Evolutionary conservation across 164 flowering plant genomes (phyloP), one percentile per base, ranked within the genome.

Genomic region (Chimonanthus praecox): DNA sequence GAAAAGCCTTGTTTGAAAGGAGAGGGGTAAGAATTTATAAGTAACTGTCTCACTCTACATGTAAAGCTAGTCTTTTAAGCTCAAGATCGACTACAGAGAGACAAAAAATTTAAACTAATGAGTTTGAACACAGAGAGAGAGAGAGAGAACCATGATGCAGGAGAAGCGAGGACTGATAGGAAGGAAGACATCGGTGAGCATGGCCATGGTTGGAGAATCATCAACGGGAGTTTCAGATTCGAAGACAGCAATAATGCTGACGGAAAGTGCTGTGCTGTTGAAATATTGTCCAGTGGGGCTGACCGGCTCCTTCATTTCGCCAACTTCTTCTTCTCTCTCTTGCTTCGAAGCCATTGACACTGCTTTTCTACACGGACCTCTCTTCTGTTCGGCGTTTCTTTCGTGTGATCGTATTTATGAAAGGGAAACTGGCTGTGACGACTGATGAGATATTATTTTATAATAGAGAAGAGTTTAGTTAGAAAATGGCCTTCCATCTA

Each of bases 121-220:
- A 7, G 13, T 13, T 63, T 49, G 7, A 46, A 2, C 21, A 46
- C 13, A 67, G 18, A 51, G 47, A 70, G 63, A 72, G 58, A 70
- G 64, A 72, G 64, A n/a, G 43, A 11, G 46, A 58, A 89, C 90
- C 89, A 89, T 82, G 78, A 87, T 58, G 10, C 90, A 89, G 49
- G 94, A 87, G 81, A 88, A 89, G 16, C 94, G 84, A 2, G 90
- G 82, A 68, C 78, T 88, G 74, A 88, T 78, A 61, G 89, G 94
- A 8, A 88, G 82, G 76, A 89, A 82, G 3, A 82, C 72, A 50
- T 84, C 66, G 6, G 71, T 72, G 10, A 89, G 83, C 70, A 82
- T 63, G 3, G 77, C 0, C 6, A 75, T 4, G 5, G 80, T 47
- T 0, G 3, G 68, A 0, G 85, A 84, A 45, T 82, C 84, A 71